Base-by-base conservation (phyloP, 345 rosid genomes). In the Kernera saxatilis region DNA sequence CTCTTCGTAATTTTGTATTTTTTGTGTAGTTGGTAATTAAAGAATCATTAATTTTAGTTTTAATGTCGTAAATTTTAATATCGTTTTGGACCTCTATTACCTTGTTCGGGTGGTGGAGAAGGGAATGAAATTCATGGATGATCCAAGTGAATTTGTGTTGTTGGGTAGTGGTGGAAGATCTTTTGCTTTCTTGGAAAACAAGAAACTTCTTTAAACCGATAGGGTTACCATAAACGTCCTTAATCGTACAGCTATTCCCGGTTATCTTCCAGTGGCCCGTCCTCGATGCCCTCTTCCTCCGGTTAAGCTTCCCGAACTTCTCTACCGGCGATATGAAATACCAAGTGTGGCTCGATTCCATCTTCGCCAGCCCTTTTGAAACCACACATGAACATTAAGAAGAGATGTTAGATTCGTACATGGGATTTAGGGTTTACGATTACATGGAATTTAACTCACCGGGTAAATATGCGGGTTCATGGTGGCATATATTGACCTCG, bases 221-320 rank as follows among this genome's bases (percentile, higher is more conserved):
- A 29, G 63, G 70, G 23, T 60, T 63, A 17, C 76, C 64, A 43
- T 53, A 27, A 29, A 14, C 18, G 22, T 72, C 76, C 46, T 72
- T 72, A 23, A 72, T 8, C 15, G 39, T 63, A 18, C 70, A 15
- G 52, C 56, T 54, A 33, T 64, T 63, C 8, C 76, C 76, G 25
- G 76, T 72, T 72, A 72, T 63, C 70, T 64, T 72, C 76, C 76
- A 72, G 21, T 72, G 64, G 1, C 76, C 76, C 22, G 76, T 29
- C 56, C 54, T 53, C 19, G 76, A 21, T 8, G 64, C 55, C 22
- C 76, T 63, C 56, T 72, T 72, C 6, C 22, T 72, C 37, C 76
- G 70, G 29, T 72, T 72, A 1, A 53, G 40, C 50, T 14, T 72
- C 12, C 76, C 76, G 9, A 72, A 72, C 48, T 53, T 72, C 64